These are phyloP conservation scores for Asterophora parasitica DNA, from an alignment of 768 basidiomycete species.

Conservation along the genomic window DNA sequence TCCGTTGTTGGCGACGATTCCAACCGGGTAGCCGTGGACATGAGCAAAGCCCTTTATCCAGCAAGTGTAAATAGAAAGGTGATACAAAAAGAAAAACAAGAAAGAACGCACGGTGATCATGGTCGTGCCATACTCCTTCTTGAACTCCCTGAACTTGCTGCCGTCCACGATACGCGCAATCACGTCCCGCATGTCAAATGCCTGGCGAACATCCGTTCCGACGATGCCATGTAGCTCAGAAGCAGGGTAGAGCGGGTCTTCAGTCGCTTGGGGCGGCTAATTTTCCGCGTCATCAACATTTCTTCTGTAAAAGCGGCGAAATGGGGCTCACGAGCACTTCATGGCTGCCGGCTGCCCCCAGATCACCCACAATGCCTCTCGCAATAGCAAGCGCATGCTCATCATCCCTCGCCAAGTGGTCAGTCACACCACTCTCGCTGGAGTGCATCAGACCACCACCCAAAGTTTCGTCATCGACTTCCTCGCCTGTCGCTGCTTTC, in stretches of 20 bases:
- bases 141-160: conserved; percentile 90
- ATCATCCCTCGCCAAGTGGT: conserved; percentile 81
- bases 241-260: conserved; percentile 74
- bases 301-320: not conserved
- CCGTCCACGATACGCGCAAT: conserved; percentile 91
- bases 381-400: conserved; percentile 82
- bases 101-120: conserved; percentile 67
- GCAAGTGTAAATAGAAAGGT: not conserved
- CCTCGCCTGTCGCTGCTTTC: conserved; percentile 91
- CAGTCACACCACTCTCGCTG: conserved; percentile 85
- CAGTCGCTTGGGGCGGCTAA: conserved; percentile 56
- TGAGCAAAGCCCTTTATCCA: conserved; percentile 72
- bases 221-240: conserved; percentile 88
- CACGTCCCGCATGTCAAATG: conserved; percentile 92
- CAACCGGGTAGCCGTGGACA: conserved; percentile 85
- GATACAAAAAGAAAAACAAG: not conserved
- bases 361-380: conserved; percentile 70
- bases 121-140: conserved; percentile 90
- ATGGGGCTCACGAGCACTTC: conserved; percentile 41
- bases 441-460: conserved; percentile 93
- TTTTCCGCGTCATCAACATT: conserved; percentile 2
- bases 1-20: conserved; percentile 92
- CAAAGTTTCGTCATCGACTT: conserved; percentile 87
- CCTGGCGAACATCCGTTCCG: conserved; percentile 81
- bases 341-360: conserved; percentile 57